These are phyloP conservation scores for Passiflora organensis DNA, from an alignment of 345 rosid species.

Conservation along the genomic window DNA sequence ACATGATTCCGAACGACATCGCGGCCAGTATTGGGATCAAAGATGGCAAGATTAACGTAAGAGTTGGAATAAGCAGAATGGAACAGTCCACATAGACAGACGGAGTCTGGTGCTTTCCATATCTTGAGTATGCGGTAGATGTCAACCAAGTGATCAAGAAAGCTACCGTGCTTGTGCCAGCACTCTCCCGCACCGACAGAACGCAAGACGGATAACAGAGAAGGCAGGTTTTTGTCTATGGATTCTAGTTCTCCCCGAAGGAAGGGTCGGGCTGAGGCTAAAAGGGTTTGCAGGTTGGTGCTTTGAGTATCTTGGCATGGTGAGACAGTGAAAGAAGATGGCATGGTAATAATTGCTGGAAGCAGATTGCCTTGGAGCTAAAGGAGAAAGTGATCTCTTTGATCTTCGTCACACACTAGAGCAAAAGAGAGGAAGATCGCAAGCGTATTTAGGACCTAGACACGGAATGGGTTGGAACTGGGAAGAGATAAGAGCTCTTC, in stretches of 20 bases:
- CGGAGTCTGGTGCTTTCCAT: slow-evolving; percentile 73
- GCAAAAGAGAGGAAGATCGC: too few species aligned
- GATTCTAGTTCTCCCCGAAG: slow-evolving; percentile 81
- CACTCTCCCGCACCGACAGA: slow-evolving; percentile 98
- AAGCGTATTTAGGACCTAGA: too few species aligned
- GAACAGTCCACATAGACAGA: slow-evolving; percentile 89
- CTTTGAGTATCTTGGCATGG: background rate
- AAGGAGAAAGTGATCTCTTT: too few species aligned
- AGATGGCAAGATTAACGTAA: slow-evolving; percentile 83
- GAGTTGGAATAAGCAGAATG: slow-evolving; percentile 97
- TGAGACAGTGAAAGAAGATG: slow-evolving; percentile 2
- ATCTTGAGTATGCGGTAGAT: slow-evolving; percentile 73
- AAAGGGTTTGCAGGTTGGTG: slow-evolving; percentile 25
- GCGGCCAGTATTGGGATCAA: slow-evolving; percentile 78
- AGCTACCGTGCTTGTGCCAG: slow-evolving; percentile 98
- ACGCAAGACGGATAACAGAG: slow-evolving; percentile 58
- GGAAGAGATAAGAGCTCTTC: too few species aligned
- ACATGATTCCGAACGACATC: slow-evolving; percentile 76
- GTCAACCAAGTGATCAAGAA: slow-evolving; percentile 75
- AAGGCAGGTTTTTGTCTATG: slow-evolving; percentile 55
- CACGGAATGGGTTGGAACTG: too few species aligned
- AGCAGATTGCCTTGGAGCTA: too few species aligned
- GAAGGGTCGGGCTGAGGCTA: slow-evolving; percentile 70
- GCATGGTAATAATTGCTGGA: too few species aligned
- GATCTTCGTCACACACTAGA: too few species aligned